Conservation (phyloP, 495 filamentous ascomycete genomes). For the Trypethelium eluteriae region DNA sequence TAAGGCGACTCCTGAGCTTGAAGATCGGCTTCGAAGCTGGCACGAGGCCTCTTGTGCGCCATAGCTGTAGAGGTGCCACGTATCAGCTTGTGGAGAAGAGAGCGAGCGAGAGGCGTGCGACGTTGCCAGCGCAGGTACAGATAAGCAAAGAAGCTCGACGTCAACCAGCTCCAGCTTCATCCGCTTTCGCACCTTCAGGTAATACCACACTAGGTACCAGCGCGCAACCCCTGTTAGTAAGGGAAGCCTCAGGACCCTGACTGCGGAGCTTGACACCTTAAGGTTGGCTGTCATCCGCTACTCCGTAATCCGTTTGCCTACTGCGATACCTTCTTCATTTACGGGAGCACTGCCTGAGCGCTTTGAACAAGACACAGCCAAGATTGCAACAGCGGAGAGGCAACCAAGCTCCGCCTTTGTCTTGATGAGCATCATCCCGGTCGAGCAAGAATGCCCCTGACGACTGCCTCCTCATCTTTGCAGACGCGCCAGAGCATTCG, state of each 20-base stretch:
- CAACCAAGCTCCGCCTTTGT: not conserved
- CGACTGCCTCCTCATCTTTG: not conserved
- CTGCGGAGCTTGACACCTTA: not conserved
- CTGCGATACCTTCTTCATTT: not conserved
- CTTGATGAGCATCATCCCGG: conserved; percentile 5
- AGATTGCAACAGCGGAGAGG: not conserved
- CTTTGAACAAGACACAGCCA: not conserved
- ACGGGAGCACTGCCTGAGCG: not conserved
- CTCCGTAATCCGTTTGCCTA: conserved; percentile 1
- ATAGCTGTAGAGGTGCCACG: conserved; percentile 15
- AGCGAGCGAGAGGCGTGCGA: not conserved
- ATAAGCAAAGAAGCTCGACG: not conserved
- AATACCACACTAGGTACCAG: too few species aligned
- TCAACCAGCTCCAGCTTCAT: not conserved
- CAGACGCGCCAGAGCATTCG: not conserved
- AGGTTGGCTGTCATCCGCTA: conserved; percentile 3
- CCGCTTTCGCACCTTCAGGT: not conserved
- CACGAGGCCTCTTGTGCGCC: conserved; percentile 73
- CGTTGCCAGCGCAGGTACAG: not conserved
- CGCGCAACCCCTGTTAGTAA: too few species aligned
- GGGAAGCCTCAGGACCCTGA: not conserved
- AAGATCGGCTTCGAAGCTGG: conserved; percentile 69
- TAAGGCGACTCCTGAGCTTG: conserved; percentile 68
- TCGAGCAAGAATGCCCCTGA: not conserved
- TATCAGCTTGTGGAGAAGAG: not conserved